Evolutionary conservation across 495 filamentous ascomycete species (phyloP).

Genomic region (Amphirosellinia nigrospora): DNA sequence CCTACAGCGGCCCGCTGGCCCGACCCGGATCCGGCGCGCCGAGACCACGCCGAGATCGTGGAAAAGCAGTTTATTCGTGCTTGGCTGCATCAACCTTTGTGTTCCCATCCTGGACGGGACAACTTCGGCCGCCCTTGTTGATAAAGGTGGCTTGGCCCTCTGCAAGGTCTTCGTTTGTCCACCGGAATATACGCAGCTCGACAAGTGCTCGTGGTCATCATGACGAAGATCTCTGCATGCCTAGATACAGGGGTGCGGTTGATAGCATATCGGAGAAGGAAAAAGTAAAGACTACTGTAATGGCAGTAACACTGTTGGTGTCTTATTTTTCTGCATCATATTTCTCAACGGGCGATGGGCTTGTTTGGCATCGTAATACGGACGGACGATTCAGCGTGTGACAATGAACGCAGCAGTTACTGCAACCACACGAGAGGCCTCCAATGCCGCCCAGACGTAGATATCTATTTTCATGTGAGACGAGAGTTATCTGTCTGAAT

Average conservation of each 20-base stretch:
- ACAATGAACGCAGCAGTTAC: not conserved
- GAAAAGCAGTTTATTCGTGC: not conserved
- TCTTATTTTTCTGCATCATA: not conserved
- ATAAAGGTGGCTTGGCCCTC: constrained; percentile 21
- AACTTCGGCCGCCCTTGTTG: constrained; percentile 21
- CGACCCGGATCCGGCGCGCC: constrained; percentile 23
- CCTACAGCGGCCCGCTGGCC: constrained; percentile 18
- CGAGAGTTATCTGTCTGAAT: not conserved
- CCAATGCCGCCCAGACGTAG: not conserved
- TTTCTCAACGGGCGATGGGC: not conserved
- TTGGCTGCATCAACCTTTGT: constrained; percentile 21
- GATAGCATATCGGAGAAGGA: not conserved
- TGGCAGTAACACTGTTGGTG: not conserved
- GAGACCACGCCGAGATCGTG: constrained; percentile 25
- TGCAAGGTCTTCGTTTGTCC: constrained; percentile 17
- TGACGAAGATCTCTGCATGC: constrained; percentile 22
- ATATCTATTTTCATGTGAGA: not conserved
- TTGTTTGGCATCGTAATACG: not conserved
- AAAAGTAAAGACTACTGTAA: not conserved
- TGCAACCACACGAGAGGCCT: constrained; percentile 7
- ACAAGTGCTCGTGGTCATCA: constrained; percentile 8
- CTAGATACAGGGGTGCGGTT: constrained; percentile 17
- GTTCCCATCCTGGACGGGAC: constrained; percentile 9
- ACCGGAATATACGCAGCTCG: constrained; percentile 3
- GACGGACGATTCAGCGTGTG: not conserved